Base-by-base conservation (phyloP, 208 protist genomes). In the Leishmania braziliensis region DNA sequence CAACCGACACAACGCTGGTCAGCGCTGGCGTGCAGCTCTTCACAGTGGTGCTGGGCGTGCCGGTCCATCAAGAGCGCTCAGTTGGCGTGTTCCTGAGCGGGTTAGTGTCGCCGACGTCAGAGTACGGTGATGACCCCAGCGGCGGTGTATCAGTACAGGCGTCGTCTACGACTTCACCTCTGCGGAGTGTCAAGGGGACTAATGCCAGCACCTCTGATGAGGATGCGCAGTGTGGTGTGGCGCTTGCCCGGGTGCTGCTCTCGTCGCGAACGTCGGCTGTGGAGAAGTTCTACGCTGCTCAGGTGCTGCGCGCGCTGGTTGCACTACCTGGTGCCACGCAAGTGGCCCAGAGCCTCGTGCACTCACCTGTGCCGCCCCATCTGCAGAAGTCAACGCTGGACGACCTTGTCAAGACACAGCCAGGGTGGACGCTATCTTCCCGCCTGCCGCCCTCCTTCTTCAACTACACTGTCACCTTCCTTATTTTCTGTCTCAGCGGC, bases 241-340 rank as follows among this genome's bases (percentile, higher is more conserved):
- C 81, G 0, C 76, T 88, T 46, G 81, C 84, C 3, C 85, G 79
- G 29, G 83, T 82, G 62, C 80, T 87, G 26, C 77, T 89, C 68
- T 77, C 81, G 0, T 77, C 83, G 29, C 39, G 69, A 20, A 76
- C 84, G 5, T 75, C 82, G 23, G 70, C 78, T n/a, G 54, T 74
- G 2, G 79, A 89, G 18, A 94, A 95, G 80, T 96, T 94, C 76
- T 96, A 94, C 86, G 89, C 91, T 0, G 95, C 92, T 0, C 84
- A 93, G 33, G 78, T 96, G 20, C 75, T 97, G 20, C 75, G 84
- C n/a, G 60, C 70, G 29, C 71, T 96, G 8, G 60, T 95, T 14
- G 51, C 51, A 36, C 46, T 91, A 18, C 84, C 91, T 10, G 74
- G 75, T 0, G 81, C 86, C 1, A 78, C 87, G 5, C 60, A 69